Evolutionary conservation across 1,284 basidiomycete species (phyloP), one percentile per base, ranked within the genome.

Genomic region (Melanopsichium pennsylvanicum): DNA sequence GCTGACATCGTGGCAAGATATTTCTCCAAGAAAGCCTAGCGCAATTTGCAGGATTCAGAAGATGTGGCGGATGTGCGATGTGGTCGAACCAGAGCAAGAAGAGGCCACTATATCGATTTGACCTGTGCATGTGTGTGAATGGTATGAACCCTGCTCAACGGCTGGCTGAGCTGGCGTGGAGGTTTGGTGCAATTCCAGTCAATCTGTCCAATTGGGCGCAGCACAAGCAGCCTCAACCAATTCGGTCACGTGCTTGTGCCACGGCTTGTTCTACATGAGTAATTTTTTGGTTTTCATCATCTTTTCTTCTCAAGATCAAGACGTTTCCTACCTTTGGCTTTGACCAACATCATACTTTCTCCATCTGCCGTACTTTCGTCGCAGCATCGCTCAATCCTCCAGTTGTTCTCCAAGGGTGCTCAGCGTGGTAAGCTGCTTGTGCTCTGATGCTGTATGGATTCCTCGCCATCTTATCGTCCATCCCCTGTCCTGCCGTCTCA

Each of bases 1-100:
- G 63, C 26, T 31, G 63, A 60, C 63, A 60, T 60, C 2, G 23
- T 46, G 21, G 9, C 18, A 26, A n/a, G n/a, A 18, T 23, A 29
- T 25, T 13, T 29, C 13, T 13, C 7, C 7, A 29, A 29, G 13
- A 8, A 13, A 29, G 7, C 27, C 27, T 7, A 29, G 27, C 27
- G 8, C 27, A n/a, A n/a, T n/a, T n/a, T n/a, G n/a, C n/a, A n/a
- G n/a, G n/a, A n/a, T n/a, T n/a, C n/a, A n/a, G n/a, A n/a, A n/a
- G n/a, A n/a, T n/a, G n/a, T n/a, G n/a, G n/a, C n/a, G n/a, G n/a
- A n/a, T 21, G 25, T 39, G 27, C 8, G 22, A 11, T 35, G 42
- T 11, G 5, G 22, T 5, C 25, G 29, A 25, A n/a, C n/a, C n/a
- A n/a, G n/a, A n/a, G n/a, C n/a, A 35, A 16, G 31, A 36, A 25